Conservation (phyloP, 176 grass and related monocot species). For the Luzula sylvatica region DNA sequence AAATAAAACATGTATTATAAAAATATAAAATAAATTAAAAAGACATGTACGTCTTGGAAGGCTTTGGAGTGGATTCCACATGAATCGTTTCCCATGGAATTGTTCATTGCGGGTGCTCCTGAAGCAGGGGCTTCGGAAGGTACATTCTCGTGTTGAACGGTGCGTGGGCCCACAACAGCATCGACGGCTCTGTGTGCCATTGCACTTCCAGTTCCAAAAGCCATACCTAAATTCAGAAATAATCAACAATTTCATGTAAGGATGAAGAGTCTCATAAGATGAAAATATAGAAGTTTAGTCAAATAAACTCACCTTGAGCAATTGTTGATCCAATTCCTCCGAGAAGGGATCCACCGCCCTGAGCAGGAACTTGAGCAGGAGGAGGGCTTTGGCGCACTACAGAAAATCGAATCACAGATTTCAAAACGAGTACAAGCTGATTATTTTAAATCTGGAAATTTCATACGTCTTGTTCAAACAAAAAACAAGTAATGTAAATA, state of each 20-base stretch:
- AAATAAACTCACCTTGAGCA: constrained; percentile 46
- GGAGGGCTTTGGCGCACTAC: constrained; percentile 50
- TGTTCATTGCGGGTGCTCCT: constrained; percentile 25
- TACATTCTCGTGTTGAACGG: constrained; percentile 65
- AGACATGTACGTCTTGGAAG: constrained; percentile 66
- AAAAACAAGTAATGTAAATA: not conserved
- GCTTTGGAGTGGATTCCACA: constrained; percentile 54
- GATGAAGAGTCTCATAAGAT: too few relatives aligned
- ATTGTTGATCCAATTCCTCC: constrained; percentile 78
- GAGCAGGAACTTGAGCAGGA: constrained; percentile 42
- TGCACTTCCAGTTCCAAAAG: constrained; percentile 74
- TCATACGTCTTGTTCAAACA: not conserved
- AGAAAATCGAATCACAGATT: not conserved
- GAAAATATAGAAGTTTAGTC: too few relatives aligned
- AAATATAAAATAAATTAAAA: not conserved
- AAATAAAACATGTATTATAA: not conserved
- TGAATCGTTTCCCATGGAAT: constrained; percentile 27
- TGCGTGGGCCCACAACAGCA: constrained; percentile 62
- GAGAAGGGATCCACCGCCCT: constrained; percentile 51
- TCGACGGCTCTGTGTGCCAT: constrained; percentile 81
- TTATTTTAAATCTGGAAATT: not conserved
- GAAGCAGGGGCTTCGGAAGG: constrained; percentile 36
- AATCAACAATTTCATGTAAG: not conserved
- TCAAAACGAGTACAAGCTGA: not conserved
- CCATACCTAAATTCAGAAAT: constrained; percentile 35